Base-by-base conservation (phyloP, 768 basidiomycete genomes). In the Lyophyllum atratum region DNA sequence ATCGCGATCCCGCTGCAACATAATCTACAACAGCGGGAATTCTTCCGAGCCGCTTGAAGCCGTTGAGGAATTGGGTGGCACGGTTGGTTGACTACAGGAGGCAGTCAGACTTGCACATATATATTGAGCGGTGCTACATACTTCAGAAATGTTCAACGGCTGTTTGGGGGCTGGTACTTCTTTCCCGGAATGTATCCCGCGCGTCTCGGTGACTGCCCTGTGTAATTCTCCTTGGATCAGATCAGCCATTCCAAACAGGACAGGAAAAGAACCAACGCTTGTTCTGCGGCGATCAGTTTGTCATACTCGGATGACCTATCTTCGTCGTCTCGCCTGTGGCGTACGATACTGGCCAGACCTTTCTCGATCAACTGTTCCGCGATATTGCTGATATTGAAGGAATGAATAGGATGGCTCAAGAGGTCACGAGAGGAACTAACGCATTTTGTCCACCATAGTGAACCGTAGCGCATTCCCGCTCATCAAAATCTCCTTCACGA, bases 261-360 rank as follows among this genome's bases (percentile, higher is more conserved):
- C 29, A 14, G 6, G 4, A 33, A 19, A 46, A n/a, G 14, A 6
- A 79, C 91, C 73, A 64, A 95, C 94, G 76, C 76, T 76, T 95
- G 93, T 71, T 99, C 96, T 8, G 95, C 97, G 26, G 88, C 86
- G 82, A 98, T 94, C 43, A 98, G 77, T 74, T 93, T 95, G 75
- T 99, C 97, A 62, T 94, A 93, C 68, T 98, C 96, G 6, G 89
- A 82, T n/a, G 95, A 95, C 46, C 95, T 85, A 64, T 95, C 92
- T 71, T 98, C 96, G 67, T 98, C 96, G 63, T 96, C 95, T 21
- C 93, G 86, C 67, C 87, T 90, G 73, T 99, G 96, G 45, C 96
- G 87, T 25, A 98, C 86, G 10, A 91, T 89, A 54, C 86, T 90
- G 3, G 93, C 93, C 28, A 96, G 75, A 46, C 97, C 96, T 66